Percentiles rank a stretch among this genome's conserved stretches.
These are phyloP conservation scores for Aspergillus sclerotioniger DNA, from an alignment of 495 filamentous ascomycete species.

Conservation along the genomic window DNA sequence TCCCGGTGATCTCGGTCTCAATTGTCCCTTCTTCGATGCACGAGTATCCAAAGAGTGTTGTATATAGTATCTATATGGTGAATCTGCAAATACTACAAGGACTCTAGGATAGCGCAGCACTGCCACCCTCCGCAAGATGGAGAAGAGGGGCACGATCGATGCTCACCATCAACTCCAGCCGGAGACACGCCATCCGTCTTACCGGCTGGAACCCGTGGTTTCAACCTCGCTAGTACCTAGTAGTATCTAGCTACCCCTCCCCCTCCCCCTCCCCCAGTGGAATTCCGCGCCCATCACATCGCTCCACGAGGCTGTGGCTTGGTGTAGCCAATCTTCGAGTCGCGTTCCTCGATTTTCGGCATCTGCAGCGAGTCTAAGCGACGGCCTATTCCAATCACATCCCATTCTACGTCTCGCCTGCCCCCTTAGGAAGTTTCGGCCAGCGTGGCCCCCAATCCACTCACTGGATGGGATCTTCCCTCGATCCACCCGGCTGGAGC, in stretches of 20 bases:
- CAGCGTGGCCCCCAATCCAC: slow-evolving; percentile 9
- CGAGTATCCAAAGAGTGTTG: too few relatives aligned
- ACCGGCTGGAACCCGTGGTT: neutral
- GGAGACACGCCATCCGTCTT: neutral
- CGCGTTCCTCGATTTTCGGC: neutral
- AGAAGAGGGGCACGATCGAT: too few relatives aligned
- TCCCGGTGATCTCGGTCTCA: neutral
- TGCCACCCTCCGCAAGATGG: too few relatives aligned
- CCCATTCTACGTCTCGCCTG: neutral
- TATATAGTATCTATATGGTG: too few relatives aligned
- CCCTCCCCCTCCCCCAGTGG: neutral
- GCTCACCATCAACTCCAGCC: too few relatives aligned
- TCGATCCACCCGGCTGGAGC: slow-evolving; percentile 5
- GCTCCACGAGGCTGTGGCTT: neutral
- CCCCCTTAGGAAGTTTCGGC: neutral
- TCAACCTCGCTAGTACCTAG: neutral
- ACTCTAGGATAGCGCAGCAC: too few relatives aligned
- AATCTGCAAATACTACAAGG: too few relatives aligned
- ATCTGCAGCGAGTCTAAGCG: neutral
- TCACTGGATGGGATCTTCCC: slow-evolving; percentile 11
- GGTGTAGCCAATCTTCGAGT: neutral
- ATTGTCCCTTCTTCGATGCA: neutral
- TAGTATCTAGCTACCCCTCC: neutral
- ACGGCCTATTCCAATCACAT: neutral
- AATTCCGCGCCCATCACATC: neutral